Conservation (phyloP, 305 asterid genomes). For the Fraxinus latifolia region DNA sequence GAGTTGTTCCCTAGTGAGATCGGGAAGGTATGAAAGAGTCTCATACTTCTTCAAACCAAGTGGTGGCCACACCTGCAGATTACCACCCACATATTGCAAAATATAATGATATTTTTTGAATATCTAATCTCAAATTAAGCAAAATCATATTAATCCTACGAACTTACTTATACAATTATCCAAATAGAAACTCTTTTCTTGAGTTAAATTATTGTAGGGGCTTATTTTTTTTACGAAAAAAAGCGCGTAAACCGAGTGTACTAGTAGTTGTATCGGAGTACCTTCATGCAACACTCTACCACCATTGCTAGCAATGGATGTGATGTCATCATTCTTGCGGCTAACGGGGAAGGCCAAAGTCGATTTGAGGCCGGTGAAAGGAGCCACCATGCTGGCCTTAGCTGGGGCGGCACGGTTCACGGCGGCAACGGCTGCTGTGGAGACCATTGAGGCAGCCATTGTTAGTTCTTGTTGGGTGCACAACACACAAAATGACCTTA, state of each 20-base stretch:
- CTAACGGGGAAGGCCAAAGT: slow-evolving; percentile 36
- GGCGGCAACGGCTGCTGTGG: slow-evolving; percentile 28
- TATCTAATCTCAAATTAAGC: background rate
- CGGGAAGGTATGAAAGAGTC: slow-evolving; percentile 39
- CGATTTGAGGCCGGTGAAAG: slow-evolving; percentile 46
- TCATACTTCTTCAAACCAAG: slow-evolving; percentile 30
- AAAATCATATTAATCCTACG: background rate
- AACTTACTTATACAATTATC: background rate
- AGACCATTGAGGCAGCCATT: slow-evolving; percentile 46
- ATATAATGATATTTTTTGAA: background rate
- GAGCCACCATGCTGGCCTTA: slow-evolving; percentile 52
- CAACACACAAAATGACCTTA: background rate
- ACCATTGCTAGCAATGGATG: slow-evolving; percentile 40
- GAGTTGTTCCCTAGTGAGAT: slow-evolving; percentile 23
- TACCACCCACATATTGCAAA: background rate
- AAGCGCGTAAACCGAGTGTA: background rate
- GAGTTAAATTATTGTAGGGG: background rate
- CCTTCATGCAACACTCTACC: slow-evolving; percentile 56
- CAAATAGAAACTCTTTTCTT: background rate
- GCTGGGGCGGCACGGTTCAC: slow-evolving; percentile 36
- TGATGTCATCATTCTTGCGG: slow-evolving; percentile 39
- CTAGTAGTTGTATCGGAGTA: background rate
- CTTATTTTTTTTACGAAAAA: background rate
- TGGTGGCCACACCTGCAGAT: slow-evolving; percentile 30
- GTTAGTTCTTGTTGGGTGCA: background rate